phyloP scores from a whole-genome alignment of 176 grass and related monocot species.

The Oryza meyeriana region DNA sequence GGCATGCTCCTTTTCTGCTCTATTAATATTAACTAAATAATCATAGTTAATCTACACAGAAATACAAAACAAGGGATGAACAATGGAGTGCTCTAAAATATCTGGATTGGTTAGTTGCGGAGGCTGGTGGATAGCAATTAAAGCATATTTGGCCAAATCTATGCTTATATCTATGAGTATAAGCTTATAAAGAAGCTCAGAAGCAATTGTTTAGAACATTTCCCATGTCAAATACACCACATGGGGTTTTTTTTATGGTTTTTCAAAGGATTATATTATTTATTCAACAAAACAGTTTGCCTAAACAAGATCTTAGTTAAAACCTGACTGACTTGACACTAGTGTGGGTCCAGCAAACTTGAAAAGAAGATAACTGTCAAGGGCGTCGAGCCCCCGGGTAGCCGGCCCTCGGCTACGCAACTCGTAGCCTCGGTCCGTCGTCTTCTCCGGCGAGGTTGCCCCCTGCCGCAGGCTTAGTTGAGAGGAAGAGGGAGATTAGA shows the following conservation, averaged over 20 bases:
- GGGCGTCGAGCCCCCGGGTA: too few species aligned
- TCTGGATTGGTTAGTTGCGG: too few species aligned
- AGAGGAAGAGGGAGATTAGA: too few species aligned
- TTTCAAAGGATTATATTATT: neutral
- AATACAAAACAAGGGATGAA: neutral
- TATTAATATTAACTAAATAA: neutral
- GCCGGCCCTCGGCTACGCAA: too few species aligned
- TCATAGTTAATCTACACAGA: neutral
- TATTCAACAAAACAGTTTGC: neutral
- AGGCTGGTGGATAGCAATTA: neutral
- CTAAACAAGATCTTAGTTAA: neutral
- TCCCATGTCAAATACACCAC: neutral
- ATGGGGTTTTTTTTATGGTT: neutral
- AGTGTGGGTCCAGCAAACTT: neutral
- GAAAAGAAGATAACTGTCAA: neutral
- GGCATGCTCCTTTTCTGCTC: neutral
- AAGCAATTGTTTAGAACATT: neutral
- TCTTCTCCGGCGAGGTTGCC: too few species aligned
- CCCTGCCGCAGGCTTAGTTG: too few species aligned
- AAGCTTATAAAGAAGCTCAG: too few species aligned
- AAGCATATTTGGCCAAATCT: too few species aligned
- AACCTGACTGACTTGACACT: neutral
- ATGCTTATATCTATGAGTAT: too few species aligned
- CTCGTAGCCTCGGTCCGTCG: too few species aligned
- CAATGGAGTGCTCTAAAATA: too few species aligned